Conservation (phyloP, 108 stramenopile genomes). For the Parmales sp. region DNA sequence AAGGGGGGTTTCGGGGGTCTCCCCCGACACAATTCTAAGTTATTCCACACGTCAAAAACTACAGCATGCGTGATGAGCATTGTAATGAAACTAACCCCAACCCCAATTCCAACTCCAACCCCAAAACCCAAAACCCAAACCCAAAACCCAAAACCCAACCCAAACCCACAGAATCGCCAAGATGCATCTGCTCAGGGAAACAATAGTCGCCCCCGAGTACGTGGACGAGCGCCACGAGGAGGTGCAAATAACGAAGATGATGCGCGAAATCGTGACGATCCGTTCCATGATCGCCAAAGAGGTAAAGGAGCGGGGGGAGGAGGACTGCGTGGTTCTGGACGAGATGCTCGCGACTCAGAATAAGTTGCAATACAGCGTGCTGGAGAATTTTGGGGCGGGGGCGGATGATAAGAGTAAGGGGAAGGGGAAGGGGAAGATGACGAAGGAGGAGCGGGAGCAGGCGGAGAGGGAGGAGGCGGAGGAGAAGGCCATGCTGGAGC, state of each 20-base stretch:
- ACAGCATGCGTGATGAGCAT: too few species aligned
- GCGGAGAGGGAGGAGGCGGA: neutral
- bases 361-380: constrained; percentile 23
- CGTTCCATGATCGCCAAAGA: neutral
- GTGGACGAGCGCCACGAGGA: constrained; percentile 29
- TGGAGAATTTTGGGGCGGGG: constrained; percentile 27
- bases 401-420: neutral
- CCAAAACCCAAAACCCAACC: neutral
- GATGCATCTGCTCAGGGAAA: constrained; percentile 23
- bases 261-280: neutral
- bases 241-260: neutral
- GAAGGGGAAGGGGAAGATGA: neutral
- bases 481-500: too few species aligned
- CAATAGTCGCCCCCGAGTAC: constrained; percentile 19
- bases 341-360: constrained; percentile 27
- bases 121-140: too few species aligned
- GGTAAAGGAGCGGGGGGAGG: constrained; percentile 1
- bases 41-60: too few species aligned
- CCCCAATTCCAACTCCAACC: neutral
- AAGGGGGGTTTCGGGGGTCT: too few species aligned
- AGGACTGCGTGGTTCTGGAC: constrained; percentile 29
- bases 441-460: neutral
- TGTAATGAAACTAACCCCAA: neutral
- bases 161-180: constrained; percentile 13
- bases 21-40: too few species aligned